phyloP scores from a whole-genome alignment of 768 basidiomycete genomes.

The Punctularia strigosozonata region DNA sequence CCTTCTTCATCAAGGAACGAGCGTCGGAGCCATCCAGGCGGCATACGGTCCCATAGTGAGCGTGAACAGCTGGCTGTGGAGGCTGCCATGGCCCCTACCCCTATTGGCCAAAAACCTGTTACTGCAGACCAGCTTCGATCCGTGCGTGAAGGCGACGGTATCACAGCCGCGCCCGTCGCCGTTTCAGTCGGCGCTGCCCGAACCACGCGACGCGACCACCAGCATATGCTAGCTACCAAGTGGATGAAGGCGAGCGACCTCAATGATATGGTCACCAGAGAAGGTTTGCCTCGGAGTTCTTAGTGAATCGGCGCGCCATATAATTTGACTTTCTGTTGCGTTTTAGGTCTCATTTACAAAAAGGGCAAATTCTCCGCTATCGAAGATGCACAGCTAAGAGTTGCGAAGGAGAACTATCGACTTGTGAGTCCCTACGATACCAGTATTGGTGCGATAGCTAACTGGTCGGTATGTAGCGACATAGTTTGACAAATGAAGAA shows the following conservation, averaged over 20 bases:
- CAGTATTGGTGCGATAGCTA: slow-evolving; percentile 2
- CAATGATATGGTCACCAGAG: slow-evolving; percentile 50
- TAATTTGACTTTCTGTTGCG: slow-evolving; percentile 1
- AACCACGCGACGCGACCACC: slow-evolving; percentile 31
- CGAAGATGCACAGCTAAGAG: slow-evolving; percentile 54
- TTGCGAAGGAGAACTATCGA: slow-evolving; percentile 55
- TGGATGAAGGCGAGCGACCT: slow-evolving; percentile 68
- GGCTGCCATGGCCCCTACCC: no score
- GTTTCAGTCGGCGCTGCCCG: slow-evolving; percentile 1
- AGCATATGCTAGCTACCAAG: slow-evolving; percentile 61
- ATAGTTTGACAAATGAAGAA: slow-evolving; percentile 40
- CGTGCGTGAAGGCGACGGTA: no score
- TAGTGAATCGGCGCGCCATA: not conserved
- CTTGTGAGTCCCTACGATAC: slow-evolving; percentile 26
- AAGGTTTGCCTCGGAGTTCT: slow-evolving; percentile 33
- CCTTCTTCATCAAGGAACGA: no score
- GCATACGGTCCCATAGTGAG: no score
- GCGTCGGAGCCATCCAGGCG: no score
- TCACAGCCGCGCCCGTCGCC: not conserved
- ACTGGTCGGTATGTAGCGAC: slow-evolving; percentile 24
- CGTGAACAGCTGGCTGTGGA: no score
- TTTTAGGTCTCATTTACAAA: slow-evolving; percentile 71
- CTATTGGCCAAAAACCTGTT: no score
- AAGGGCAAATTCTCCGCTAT: slow-evolving; percentile 80
- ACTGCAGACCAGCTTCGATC: no score